A percentile compares a stretch with the other conserved stretches of the same genome.
phyloP scores from a whole-genome alignment of 2,329 filamentous ascomycete genomes.

The Fusarium penzigii region DNA sequence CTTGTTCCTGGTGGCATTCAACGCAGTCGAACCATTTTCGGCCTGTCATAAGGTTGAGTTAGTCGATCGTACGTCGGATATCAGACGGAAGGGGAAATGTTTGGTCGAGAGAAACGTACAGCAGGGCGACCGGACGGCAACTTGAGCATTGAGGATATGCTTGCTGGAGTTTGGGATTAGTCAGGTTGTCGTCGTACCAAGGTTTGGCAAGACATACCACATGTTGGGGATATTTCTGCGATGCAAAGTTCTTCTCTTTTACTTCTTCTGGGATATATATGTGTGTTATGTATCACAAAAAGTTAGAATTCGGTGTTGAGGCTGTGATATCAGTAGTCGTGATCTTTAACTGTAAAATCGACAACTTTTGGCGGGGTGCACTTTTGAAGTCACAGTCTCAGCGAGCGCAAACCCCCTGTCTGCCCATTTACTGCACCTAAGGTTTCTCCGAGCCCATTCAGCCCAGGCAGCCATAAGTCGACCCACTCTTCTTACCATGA shows the following conservation, averaged over 20 bases:
- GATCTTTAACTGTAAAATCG: neutral
- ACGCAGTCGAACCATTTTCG: conserved; percentile 99
- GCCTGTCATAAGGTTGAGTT: conserved; percentile 50
- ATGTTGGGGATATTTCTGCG: conserved; percentile 22
- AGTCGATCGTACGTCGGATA: neutral
- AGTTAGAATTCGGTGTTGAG: conserved; percentile 6
- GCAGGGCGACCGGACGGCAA: conserved; percentile 92
- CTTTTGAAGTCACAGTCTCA: neutral
- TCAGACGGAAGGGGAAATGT: neutral
- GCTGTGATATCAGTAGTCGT: neutral
- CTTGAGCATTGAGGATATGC: conserved; percentile 97
- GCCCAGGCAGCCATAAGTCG: neutral
- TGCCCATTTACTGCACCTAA: neutral
- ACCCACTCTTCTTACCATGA: neutral
- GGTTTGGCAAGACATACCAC: conserved; percentile 36
- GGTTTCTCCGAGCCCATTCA: neutral
- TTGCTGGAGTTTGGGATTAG: conserved; percentile 61
- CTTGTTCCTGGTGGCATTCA: conserved; percentile 84
- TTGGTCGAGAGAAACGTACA: conserved; percentile 58
- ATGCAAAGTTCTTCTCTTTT: neutral
- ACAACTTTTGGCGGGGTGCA: conserved; percentile 19
- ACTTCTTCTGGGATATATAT: neutral
- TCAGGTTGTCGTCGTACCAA: neutral
- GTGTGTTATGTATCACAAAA: neutral
- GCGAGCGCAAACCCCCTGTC: too few relatives aligned